A percentile compares a stretch with the other conserved stretches of the same genome.
Evolutionary conservation across 805 yeast species (phyloP).

Genomic region (Candida maltosa): DNA sequence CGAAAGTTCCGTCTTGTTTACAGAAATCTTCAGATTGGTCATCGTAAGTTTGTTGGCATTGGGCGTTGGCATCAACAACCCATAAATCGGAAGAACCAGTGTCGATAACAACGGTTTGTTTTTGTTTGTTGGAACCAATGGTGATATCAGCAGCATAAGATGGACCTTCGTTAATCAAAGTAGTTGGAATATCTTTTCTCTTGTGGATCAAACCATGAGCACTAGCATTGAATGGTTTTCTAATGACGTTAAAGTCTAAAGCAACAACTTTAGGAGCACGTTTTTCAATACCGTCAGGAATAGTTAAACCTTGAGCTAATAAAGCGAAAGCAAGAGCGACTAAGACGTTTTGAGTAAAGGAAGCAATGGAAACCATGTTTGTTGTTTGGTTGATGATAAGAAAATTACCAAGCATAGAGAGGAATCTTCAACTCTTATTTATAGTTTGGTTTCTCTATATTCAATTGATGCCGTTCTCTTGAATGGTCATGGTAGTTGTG

Average conservation of each 20-base stretch:
- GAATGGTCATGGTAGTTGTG: too few species aligned
- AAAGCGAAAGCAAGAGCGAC: slow-evolving; percentile 8
- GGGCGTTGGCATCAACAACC: slow-evolving; percentile 21
- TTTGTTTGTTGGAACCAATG: slow-evolving; percentile 13
- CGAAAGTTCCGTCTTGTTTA: slow-evolving; percentile 12
- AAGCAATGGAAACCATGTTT: slow-evolving; percentile 6
- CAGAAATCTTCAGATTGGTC: slow-evolving; percentile 6
- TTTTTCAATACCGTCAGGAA: slow-evolving; percentile 4
- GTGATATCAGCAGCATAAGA: slow-evolving; percentile 4
- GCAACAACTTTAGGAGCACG: slow-evolving; percentile 6
- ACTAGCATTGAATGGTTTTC: background rate
- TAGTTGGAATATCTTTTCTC: slow-evolving; percentile 2
- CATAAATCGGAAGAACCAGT: slow-evolving; percentile 27
- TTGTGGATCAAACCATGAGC: background rate
- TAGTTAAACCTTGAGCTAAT: slow-evolving; percentile 6
- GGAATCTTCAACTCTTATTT: too few species aligned
- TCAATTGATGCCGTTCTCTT: too few species aligned
- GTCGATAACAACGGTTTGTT: slow-evolving; percentile 17
- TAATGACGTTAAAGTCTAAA: slow-evolving; percentile 8
- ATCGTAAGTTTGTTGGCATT: slow-evolving; percentile 15
- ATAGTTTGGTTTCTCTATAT: too few species aligned
- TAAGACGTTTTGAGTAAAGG: slow-evolving; percentile 5
- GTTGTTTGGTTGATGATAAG: background rate
- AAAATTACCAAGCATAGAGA: too few species aligned
- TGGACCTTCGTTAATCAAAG: slow-evolving; percentile 2